A percentile compares a stretch with the other conserved stretches of the same genome.
phyloP scores from a whole-genome alignment of 495 filamentous ascomycete species.

The Glarea lozoyensis region DNA sequence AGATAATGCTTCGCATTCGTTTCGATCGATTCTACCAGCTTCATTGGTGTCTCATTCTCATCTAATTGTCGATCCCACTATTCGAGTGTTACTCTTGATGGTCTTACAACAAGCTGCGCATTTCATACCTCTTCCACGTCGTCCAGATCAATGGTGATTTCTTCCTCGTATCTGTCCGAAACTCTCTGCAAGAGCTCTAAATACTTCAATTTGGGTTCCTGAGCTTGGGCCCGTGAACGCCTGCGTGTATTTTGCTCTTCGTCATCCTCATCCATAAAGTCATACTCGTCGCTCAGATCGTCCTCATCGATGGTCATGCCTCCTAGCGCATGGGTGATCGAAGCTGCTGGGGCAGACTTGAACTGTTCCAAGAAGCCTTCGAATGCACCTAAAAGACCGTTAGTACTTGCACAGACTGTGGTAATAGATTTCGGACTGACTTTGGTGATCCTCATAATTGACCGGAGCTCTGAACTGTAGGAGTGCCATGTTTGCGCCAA shows the following conservation, averaged over 20 bases:
- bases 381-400: constrained; percentile 78
- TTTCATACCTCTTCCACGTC: constrained; percentile 59
- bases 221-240: constrained; percentile 31
- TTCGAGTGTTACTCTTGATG: constrained; percentile 1
- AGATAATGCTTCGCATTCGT: constrained; percentile 92
- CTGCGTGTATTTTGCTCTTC: constrained; percentile 35
- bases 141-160: constrained; percentile 82
- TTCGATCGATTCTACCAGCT: constrained; percentile 77
- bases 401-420: no score
- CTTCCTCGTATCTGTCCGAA: constrained; percentile 62
- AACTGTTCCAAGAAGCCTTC: constrained; percentile 80
- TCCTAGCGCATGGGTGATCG: constrained; percentile 60
- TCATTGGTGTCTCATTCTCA: constrained; percentile 46
- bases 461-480: constrained; percentile 64
- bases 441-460: constrained; percentile 77
- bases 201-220: constrained; percentile 72
- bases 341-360: constrained; percentile 71
- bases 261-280: constrained; percentile 75
- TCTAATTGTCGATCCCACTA: constrained; percentile 66
- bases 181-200: constrained; percentile 83
- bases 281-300: constrained; percentile 85
- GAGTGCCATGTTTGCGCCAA: constrained; percentile 59
- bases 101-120: neutral
- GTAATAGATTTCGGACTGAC: no score
- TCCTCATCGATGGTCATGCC: constrained; percentile 82